Evolutionary conservation across 352 stramenopile species (phyloP).

Genomic region (Aphanomyces stellatus): DNA sequence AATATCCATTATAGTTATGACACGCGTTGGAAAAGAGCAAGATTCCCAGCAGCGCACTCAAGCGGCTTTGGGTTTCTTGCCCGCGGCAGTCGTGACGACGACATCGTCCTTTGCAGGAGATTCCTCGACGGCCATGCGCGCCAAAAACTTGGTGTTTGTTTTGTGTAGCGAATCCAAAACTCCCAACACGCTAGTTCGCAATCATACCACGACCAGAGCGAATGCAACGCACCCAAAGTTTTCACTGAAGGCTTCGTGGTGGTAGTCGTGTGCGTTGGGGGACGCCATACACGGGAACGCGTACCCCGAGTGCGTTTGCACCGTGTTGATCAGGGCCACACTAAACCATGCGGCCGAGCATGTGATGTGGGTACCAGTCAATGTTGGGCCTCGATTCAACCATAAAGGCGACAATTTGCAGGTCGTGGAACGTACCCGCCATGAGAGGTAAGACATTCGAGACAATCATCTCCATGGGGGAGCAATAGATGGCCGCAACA

Average conservation of each 20-base stretch:
- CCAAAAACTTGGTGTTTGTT: conserved; percentile 9
- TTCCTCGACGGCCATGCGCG: not conserved
- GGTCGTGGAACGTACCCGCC: conserved; percentile 5
- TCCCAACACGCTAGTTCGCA: conserved; percentile 5
- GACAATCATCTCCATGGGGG: conserved; percentile 20
- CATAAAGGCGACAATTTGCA: not conserved
- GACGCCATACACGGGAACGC: conserved; percentile 14
- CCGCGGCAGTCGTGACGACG: too few relatives aligned
- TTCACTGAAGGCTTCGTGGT: conserved; percentile 19
- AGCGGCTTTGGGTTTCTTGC: too few relatives aligned
- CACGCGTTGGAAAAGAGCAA: too few relatives aligned
- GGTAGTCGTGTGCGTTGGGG: conserved; percentile 6
- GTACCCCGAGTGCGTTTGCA: conserved; percentile 19
- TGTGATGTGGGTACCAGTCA: conserved; percentile 15
- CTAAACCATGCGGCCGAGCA: conserved; percentile 12
- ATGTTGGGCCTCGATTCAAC: conserved; percentile 1
- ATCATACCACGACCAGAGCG: too few relatives aligned
- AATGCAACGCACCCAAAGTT: conserved; percentile 12
- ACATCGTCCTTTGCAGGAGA: too few relatives aligned
- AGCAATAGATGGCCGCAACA: conserved; percentile 20
- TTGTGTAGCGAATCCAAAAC: conserved; percentile 15
- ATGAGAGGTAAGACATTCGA: conserved; percentile 21
- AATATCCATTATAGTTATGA: too few relatives aligned
- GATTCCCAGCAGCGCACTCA: too few relatives aligned
- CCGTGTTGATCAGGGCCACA: conserved; percentile 20